Evolutionary conservation across 176 grass and related monocot species (phyloP).

Genomic region (Metroxylon sagu): DNA sequence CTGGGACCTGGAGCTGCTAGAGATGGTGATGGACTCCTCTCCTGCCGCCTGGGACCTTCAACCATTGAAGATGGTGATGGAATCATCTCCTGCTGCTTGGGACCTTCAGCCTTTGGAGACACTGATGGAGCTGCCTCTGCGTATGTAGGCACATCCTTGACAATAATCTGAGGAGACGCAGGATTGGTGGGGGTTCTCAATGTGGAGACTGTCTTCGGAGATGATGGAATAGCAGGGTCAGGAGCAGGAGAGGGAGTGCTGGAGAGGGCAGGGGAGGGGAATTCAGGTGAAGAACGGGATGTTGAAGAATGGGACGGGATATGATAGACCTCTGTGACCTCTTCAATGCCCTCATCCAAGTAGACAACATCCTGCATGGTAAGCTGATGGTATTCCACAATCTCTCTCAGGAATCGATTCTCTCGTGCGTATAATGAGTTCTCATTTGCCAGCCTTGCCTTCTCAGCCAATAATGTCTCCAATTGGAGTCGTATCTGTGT

Average conservation of each 20-base stretch:
- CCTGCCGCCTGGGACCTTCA: too few species aligned
- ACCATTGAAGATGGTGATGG: too few species aligned
- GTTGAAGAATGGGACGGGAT: conserved; percentile 10
- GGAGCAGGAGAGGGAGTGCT: neutral
- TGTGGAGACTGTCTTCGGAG: conserved; percentile 5
- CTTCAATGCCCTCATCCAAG: conserved; percentile 26
- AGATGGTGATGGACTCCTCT: too few species aligned
- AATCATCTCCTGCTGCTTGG: too few species aligned
- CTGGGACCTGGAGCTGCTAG: too few species aligned
- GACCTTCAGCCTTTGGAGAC: conserved; percentile 8
- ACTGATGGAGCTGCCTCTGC: conserved; percentile 9
- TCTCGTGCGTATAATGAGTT: conserved; percentile 48
- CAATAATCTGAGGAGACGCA: too few species aligned
- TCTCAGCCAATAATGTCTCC: conserved; percentile 52
- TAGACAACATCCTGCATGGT: conserved; percentile 21
- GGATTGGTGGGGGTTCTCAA: neutral
- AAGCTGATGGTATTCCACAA: conserved; percentile 59
- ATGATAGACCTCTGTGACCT: conserved; percentile 8
- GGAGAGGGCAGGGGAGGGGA: conserved; percentile 8
- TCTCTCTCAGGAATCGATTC: conserved; percentile 52
- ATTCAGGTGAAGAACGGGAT: conserved; percentile 30
- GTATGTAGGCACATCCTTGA: too few species aligned
- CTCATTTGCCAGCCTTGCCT: conserved; percentile 52
- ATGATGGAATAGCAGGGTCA: neutral
- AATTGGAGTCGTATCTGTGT: conserved; percentile 52